phyloP scores from a whole-genome alignment of 768 basidiomycete species.

The Kwoniella heveanensis region DNA sequence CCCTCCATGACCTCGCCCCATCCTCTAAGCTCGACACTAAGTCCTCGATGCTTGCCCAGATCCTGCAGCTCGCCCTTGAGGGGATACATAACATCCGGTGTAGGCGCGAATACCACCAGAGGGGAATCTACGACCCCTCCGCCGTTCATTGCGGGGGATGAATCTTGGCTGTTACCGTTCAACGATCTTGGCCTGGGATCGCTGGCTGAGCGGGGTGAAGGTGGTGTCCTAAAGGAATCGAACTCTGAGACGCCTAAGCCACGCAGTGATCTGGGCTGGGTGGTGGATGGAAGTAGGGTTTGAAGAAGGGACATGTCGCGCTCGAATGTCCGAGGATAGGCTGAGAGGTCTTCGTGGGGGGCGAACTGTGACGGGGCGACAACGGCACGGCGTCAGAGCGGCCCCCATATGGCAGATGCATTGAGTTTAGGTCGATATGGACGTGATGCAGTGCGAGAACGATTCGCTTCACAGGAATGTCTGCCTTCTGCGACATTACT shows the following conservation, averaged over 20 bases:
- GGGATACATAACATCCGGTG: constrained; percentile 85
- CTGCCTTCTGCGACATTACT: constrained; percentile 6
- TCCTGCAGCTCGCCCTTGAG: constrained; percentile 78
- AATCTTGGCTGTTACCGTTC: background rate
- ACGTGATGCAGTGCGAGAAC: too few relatives aligned
- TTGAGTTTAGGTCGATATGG: too few relatives aligned
- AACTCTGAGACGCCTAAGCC: constrained; percentile 46
- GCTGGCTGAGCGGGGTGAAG: constrained; percentile 52
- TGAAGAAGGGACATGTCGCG: constrained; percentile 69
- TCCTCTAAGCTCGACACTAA: constrained; percentile 90
- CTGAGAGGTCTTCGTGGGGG: constrained; percentile 85
- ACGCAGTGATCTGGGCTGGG: constrained; percentile 25
- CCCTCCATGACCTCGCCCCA: constrained; percentile 94
- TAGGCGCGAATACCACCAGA: constrained; percentile 71
- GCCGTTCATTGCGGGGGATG: background rate
- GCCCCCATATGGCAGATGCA: too few relatives aligned
- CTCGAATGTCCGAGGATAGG: constrained; percentile 85
- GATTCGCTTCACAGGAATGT: too few relatives aligned
- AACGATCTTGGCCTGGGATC: background rate
- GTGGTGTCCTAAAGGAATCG: constrained; percentile 59
- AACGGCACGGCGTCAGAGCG: too few relatives aligned
- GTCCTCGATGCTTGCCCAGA: constrained; percentile 72
- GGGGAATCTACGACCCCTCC: constrained; percentile 29
- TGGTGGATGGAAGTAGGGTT: constrained; percentile 29
- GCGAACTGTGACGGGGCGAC: constrained; percentile 64